A percentile compares a stretch with the other conserved stretches of the same genome.
phyloP scores from a whole-genome alignment of 371 early-diverging fungal species.

The Actinomucor elegans region DNA sequence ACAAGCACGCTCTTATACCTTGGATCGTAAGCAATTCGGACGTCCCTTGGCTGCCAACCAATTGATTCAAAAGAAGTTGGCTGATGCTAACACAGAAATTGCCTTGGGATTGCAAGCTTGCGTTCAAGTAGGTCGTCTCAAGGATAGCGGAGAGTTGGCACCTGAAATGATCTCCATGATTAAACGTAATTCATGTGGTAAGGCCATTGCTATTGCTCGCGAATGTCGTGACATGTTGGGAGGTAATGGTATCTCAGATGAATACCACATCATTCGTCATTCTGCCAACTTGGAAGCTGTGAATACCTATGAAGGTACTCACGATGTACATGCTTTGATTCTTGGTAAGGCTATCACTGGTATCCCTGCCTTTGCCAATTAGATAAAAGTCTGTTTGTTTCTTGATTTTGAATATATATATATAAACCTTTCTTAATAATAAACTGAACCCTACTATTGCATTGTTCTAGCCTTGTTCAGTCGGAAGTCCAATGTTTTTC shows the following conservation, averaged over 20 bases:
- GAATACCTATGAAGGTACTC: constrained; percentile 97
- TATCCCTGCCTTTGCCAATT: constrained; percentile 70
- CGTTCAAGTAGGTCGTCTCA: constrained; percentile 92
- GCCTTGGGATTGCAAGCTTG: constrained; percentile 89
- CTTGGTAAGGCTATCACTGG: constrained; percentile 96
- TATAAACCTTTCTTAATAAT: no score
- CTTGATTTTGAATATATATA: not conserved
- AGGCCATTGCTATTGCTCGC: constrained; percentile 92
- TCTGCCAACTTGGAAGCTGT: constrained; percentile 95
- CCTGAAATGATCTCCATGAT: constrained; percentile 97
- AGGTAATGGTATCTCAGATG: constrained; percentile 96
- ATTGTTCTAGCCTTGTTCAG: no score
- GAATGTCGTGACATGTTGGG: constrained; percentile 87
- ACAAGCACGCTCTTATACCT: constrained; percentile 88
- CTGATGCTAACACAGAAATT: constrained; percentile 94
- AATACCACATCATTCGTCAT: constrained; percentile 96
- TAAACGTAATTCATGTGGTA: constrained; percentile 96
- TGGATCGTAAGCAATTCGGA: constrained; percentile 91
- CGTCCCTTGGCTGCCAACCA: constrained; percentile 95
- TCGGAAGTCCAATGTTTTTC: not conserved
- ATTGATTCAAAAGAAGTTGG: constrained; percentile 96
- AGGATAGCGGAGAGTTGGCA: constrained; percentile 84
- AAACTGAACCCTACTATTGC: no score
- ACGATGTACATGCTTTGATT: constrained; percentile 95
- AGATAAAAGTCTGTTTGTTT: no score